Evolutionary conservation across 345 rosid species (phyloP).

Genomic region (Hibiscus tridactylites): DNA sequence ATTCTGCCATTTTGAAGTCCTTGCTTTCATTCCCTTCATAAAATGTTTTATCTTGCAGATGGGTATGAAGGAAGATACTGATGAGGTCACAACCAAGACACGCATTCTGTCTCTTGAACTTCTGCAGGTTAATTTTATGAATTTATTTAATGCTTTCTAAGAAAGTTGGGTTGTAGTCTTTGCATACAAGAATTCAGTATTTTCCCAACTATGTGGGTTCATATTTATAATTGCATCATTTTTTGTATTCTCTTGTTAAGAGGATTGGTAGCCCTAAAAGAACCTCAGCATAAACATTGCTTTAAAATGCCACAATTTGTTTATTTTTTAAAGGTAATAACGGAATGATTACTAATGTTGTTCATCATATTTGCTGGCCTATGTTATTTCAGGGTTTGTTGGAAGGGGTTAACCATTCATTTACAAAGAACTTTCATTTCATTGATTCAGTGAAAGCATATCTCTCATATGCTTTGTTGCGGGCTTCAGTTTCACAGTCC

Average conservation of each 20-base stretch:
- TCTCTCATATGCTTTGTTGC: constrained; percentile 94
- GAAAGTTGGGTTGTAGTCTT: background rate
- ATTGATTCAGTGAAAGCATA: constrained; percentile 98
- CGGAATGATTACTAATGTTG: background rate
- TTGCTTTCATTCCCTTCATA: constrained; percentile 11
- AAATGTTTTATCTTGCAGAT: constrained; percentile 42
- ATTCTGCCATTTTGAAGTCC: constrained; percentile 20
- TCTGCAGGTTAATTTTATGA: constrained; percentile 57
- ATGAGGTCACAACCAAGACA: constrained; percentile 88
- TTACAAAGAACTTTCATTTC: constrained; percentile 91
- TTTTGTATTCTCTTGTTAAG: background rate
- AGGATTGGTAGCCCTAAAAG: background rate
- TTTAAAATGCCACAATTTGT: background rate
- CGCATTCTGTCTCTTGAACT: constrained; percentile 94
- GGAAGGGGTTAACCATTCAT: constrained; percentile 26
- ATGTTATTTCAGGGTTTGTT: constrained; percentile 66
- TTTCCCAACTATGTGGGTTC: background rate
- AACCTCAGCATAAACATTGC: background rate
- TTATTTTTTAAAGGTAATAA: background rate
- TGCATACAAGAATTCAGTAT: background rate
- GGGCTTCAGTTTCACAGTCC: constrained; percentile 94
- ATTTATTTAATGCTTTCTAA: constrained; percentile 5
- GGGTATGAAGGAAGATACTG: constrained; percentile 87
- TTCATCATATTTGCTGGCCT: background rate
- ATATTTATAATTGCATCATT: background rate